Evolutionary conservation across 2,329 filamentous ascomycete species (phyloP), one percentile per base, ranked within the genome.

Genomic region (Plectosphaerella plurivora): DNA sequence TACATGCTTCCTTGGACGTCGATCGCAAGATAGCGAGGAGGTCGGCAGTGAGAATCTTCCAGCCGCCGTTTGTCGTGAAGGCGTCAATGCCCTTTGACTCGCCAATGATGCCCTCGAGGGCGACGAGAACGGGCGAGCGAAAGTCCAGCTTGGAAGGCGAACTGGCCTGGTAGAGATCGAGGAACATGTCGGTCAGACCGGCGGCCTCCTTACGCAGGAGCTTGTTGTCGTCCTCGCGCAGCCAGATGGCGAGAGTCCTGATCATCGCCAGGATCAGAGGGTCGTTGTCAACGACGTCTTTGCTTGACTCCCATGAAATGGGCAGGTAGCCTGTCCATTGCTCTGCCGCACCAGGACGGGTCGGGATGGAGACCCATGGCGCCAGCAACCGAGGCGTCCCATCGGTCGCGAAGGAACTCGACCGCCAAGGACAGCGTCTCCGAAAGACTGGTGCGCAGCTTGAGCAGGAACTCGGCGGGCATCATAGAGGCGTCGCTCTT

Each of bases 341-440:
- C 39, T 76, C 68, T 14, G 74, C 66, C 2, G 67, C 68, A 12
- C 68, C 70, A 2, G 61, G 55, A 35, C 82, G 76, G 5, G 82
- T 79, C 76, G 1, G 78, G 79, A 60, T 87, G 81, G 7, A 87
- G 63, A 3, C 83, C 83, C 63, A 79, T 75, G 7, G 81, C 79
- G 11, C 83, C 84, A 4, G 83, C 79, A n/a, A 81, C 71, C 2
- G 81, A 79, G 5, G 81, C 82, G 61, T 89, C 86, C 82, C 83
- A 88, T n/a, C 85, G 72, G 61, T 89, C 86, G 41, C 84, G 78
- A 2, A 89, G 73, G 63, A 84, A 86, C 66, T 88, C 86, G 54
- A 85, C 76, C 0, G 79, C 77, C 2, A 84, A 66, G 0, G 82
- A 82, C 61, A 88, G 75, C 4, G 84, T 83, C 60, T 89, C 86